Percentiles rank a stretch among this genome's conserved stretches.
These are phyloP conservation scores for Trichothecium sympodiale DNA, from an alignment of 2,329 filamentous ascomycete species.

Conservation along the genomic window DNA sequence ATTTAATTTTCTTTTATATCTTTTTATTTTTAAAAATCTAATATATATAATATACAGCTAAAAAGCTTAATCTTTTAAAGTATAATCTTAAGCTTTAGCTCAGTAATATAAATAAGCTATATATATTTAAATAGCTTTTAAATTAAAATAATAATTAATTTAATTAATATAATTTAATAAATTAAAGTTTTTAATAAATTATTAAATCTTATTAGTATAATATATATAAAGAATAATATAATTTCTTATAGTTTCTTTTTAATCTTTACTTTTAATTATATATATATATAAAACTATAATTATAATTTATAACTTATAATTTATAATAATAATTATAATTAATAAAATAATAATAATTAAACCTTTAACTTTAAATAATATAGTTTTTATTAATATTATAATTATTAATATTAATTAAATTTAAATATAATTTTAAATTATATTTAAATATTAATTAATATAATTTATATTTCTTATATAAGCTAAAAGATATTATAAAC, in stretches of 20 bases:
- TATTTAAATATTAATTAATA: neutral
- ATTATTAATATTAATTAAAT: slow-evolving; percentile 1
- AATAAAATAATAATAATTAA: neutral
- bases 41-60: too few relatives aligned
- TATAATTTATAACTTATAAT: neutral
- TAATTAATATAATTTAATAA: too few relatives aligned
- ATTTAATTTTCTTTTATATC: slow-evolving; percentile 1
- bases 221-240: too few relatives aligned
- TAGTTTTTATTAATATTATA: neutral
- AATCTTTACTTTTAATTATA: too few relatives aligned
- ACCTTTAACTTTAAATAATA: neutral
- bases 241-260: too few relatives aligned
- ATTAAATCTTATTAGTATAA: too few relatives aligned
- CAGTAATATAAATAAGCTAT: too few relatives aligned
- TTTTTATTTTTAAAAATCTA: neutral
- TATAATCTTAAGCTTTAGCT: too few relatives aligned
- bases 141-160: too few relatives aligned
- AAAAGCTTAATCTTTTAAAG: too few relatives aligned
- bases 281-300: neutral
- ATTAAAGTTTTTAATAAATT: too few relatives aligned
- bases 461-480: neutral
- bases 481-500: neutral
- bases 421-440: neutral
- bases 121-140: too few relatives aligned
- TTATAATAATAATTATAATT: neutral